Conservation (phyloP, 257 asterid species). For the Salvia rosmarinus region DNA sequence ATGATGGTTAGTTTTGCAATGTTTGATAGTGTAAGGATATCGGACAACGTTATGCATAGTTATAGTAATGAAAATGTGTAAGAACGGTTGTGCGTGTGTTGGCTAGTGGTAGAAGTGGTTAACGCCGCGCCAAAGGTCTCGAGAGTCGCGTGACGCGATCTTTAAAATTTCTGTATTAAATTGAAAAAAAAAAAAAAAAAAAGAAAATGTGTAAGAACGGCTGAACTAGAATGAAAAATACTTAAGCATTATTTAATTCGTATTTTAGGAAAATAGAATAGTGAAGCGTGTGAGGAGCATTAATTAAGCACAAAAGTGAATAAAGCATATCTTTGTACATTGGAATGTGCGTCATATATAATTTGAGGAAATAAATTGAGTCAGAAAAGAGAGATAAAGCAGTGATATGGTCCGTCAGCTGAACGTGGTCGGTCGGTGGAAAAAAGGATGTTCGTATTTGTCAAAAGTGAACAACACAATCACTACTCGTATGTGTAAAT, state of each 20-base stretch:
- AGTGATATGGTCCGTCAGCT: background rate
- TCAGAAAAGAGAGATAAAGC: conserved; percentile 32
- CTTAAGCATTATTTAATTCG: background rate
- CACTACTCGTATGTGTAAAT: background rate
- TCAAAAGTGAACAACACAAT: conserved; percentile 49
- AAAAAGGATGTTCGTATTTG: conserved; percentile 39
- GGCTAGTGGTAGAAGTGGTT: too few relatives aligned
- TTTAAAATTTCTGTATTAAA: too few relatives aligned
- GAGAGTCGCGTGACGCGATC: too few relatives aligned
- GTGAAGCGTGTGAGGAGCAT: conserved; percentile 12
- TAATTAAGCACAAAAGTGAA: conserved; percentile 12
- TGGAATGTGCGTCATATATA: conserved; percentile 4
- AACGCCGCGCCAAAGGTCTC: too few relatives aligned
- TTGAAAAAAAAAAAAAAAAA: too few relatives aligned
- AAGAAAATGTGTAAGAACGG: too few relatives aligned
- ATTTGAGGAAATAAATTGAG: background rate
- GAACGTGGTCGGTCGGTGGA: conserved; percentile 40
- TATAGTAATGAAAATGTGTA: background rate
- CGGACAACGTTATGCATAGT: background rate
- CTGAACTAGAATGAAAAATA: background rate
- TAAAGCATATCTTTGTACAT: background rate
- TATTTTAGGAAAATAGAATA: background rate
- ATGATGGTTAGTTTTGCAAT: too few relatives aligned
- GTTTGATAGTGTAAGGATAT: too few relatives aligned
- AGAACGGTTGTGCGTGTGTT: too few relatives aligned